Evolutionary conservation across 768 basidiomycete species (phyloP).

Genomic region (Leucocoprinus birnbaumii): DNA sequence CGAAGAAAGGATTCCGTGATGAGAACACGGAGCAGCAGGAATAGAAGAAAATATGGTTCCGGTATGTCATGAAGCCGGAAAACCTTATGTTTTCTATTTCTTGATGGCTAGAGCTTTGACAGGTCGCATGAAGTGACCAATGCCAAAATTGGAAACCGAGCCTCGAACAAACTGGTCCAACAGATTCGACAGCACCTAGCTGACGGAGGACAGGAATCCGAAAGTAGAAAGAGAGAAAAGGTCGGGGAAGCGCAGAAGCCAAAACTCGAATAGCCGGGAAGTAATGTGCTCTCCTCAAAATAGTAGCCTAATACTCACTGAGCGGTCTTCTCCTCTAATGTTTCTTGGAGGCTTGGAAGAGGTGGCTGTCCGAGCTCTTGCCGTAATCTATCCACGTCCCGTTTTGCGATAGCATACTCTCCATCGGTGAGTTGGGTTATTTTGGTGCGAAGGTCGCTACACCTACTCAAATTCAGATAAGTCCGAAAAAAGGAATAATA

Average conservation of each 20-base stretch:
- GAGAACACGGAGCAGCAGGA: no score
- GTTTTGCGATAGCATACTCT: conserved; percentile 72
- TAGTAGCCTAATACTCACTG: background rate
- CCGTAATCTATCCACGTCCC: conserved; percentile 73
- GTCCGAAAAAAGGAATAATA: conserved; percentile 1
- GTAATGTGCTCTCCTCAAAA: no score
- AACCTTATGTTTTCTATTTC: conserved; percentile 2
- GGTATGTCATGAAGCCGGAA: background rate
- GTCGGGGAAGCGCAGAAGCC: no score
- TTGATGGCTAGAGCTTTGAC: conserved; percentile 5
- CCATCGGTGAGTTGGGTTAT: conserved; percentile 69
- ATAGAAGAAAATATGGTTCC: background rate
- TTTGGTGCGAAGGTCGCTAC: conserved; percentile 61
- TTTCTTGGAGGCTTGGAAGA: conserved; percentile 67
- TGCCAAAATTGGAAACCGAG: conserved; percentile 1
- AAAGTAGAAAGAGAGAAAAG: background rate
- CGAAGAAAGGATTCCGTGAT: no score
- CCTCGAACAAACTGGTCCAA: background rate
- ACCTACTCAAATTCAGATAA: conserved; percentile 36
- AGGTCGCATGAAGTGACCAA: conserved; percentile 4
- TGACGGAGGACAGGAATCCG: no score
- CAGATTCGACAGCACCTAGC: no score
- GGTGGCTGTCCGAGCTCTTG: conserved; percentile 75
- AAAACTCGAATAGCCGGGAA: no score
- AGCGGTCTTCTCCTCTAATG: conserved; percentile 64